These are phyloP conservation scores for Azolla pinnata DNA, from an alignment of 75 land plant genomes.

Conservation along the genomic window DNA sequence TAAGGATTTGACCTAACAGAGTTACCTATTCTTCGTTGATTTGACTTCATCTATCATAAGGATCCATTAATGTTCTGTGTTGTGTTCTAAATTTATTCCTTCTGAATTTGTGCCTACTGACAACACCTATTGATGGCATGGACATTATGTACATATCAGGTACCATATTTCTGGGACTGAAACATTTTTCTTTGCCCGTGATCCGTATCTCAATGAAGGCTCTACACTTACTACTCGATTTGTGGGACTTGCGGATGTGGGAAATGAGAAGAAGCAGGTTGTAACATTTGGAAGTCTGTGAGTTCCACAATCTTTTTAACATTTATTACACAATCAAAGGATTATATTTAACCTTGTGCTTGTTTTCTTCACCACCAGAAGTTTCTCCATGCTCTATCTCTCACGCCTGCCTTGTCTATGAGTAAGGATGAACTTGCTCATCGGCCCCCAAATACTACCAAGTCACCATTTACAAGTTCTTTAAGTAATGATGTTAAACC, in stretches of 20 bases:
- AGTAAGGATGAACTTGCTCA: slow-evolving; percentile 40
- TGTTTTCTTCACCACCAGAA: slow-evolving; percentile 46
- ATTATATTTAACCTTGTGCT: background rate
- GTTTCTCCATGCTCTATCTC: slow-evolving; percentile 97
- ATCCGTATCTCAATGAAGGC: slow-evolving; percentile 61
- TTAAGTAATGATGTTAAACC: slow-evolving; percentile 17
- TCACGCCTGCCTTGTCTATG: slow-evolving; percentile 78
- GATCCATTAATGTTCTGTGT: too few relatives aligned
- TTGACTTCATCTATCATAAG: too few relatives aligned
- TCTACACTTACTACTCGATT: slow-evolving; percentile 76
- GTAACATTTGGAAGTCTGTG: background rate
- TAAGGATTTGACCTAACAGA: too few relatives aligned
- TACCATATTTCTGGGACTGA: slow-evolving; percentile 93
- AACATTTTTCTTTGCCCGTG: slow-evolving; percentile 75
- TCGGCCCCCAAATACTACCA: slow-evolving; percentile 63
- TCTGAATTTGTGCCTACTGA: too few relatives aligned
- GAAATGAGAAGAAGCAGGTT: slow-evolving; percentile 91
- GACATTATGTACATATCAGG: too few relatives aligned
- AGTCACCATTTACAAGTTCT: slow-evolving; percentile 50
- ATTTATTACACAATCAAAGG: background rate
- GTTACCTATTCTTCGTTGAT: too few relatives aligned
- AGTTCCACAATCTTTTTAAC: background rate
- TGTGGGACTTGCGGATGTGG: slow-evolving; percentile 87
- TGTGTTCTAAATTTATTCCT: too few relatives aligned
- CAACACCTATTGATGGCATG: too few relatives aligned